Evolutionary conservation across 2,329 filamentous ascomycete species (phyloP), one percentile per base, ranked within the genome.

Genomic region (Ascochyta clinopodiicola): DNA sequence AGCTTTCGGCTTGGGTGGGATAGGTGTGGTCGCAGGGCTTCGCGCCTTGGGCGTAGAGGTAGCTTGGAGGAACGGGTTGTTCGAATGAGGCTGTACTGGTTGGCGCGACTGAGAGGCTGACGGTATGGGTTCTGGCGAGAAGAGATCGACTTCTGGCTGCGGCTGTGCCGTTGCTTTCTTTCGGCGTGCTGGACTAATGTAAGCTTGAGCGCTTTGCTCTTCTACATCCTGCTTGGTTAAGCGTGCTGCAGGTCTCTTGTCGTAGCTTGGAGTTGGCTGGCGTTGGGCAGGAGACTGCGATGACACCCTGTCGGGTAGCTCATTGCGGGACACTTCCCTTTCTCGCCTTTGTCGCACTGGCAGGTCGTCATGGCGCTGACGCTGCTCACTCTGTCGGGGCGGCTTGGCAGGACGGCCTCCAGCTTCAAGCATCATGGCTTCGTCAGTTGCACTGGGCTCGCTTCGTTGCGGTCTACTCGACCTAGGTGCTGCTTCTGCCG

Each of bases 131-230:
- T 76, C 64, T 37, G 72, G 60, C n/a, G 74, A 69, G 45, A 95
- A 83, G 22, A 93, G 78, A 70, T 93, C 88, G 2, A 82, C 78
- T 46, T 63, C 62, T 15, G 63, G 64, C 43, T 62, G 53, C 10
- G 79, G 75, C 38, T 77, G 74, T 72, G 79, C 83, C 9, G 83
- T 81, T 2, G 86, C 75, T 73, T 88, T 91, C 75, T 88, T 94
- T 68, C 92, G 85, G 63, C 92, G 84, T 21, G 90, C 90, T 44
- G 92, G 91, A 71, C 93, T 97, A 51, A 97, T 83, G 73, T 98
- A 97, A 27, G 88, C 90, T 64, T 96, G 87, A 13, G 90, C 84
- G 44, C 85, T 88, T 72, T 96, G 88, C 59, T 96, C 89, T 69
- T 96, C 92, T 10, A 89, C 82, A 0, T 85, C 85, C 69, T 92